Percentiles rank a stretch among this genome's conserved stretches.
phyloP scores from a whole-genome alignment of 805 yeast species.

The Candida adriatica region DNA sequence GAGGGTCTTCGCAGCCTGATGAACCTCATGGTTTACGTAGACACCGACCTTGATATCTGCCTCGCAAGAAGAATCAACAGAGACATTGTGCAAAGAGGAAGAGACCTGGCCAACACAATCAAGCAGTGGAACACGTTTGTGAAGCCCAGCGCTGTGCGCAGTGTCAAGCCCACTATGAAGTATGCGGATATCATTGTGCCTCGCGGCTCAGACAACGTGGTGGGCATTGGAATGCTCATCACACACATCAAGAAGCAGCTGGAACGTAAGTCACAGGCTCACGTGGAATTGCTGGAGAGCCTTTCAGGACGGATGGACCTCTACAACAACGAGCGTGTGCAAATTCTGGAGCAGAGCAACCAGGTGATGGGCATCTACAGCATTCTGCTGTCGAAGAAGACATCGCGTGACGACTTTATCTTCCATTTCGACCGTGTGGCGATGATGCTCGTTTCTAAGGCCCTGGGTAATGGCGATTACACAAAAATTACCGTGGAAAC shows the following conservation, averaged over 20 bases:
- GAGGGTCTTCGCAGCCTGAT: slow-evolving; percentile 61
- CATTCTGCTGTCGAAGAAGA: slow-evolving; percentile 47
- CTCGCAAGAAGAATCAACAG: slow-evolving; percentile 81
- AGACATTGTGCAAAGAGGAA: slow-evolving; percentile 79
- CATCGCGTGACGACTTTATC: slow-evolving; percentile 69
- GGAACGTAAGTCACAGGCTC: slow-evolving; percentile 54
- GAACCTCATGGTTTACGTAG: slow-evolving; percentile 87
- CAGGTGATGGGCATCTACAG: slow-evolving; percentile 72
- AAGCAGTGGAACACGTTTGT: slow-evolving; percentile 89
- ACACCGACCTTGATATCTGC: slow-evolving; percentile 90
- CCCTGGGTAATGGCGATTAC: slow-evolving; percentile 48
- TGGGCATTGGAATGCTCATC: slow-evolving; percentile 76
- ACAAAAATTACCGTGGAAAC: slow-evolving; percentile 31
- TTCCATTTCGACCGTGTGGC: slow-evolving; percentile 86
- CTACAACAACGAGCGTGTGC: slow-evolving; percentile 11
- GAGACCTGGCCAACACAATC: slow-evolving; percentile 77
- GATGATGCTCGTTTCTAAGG: slow-evolving; percentile 57
- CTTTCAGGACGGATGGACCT: slow-evolving; percentile 39
- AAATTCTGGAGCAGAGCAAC: slow-evolving; percentile 39
- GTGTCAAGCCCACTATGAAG: slow-evolving; percentile 68
- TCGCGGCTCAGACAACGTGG: slow-evolving; percentile 73
- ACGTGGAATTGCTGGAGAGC: slow-evolving; percentile 53
- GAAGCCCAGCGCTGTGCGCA: slow-evolving; percentile 81
- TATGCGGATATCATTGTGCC: slow-evolving; percentile 89
- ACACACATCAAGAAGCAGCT: slow-evolving; percentile 74